Evolutionary conservation across 1,284 basidiomycete genomes (phyloP).

Genomic region (Moniliella sp.): DNA sequence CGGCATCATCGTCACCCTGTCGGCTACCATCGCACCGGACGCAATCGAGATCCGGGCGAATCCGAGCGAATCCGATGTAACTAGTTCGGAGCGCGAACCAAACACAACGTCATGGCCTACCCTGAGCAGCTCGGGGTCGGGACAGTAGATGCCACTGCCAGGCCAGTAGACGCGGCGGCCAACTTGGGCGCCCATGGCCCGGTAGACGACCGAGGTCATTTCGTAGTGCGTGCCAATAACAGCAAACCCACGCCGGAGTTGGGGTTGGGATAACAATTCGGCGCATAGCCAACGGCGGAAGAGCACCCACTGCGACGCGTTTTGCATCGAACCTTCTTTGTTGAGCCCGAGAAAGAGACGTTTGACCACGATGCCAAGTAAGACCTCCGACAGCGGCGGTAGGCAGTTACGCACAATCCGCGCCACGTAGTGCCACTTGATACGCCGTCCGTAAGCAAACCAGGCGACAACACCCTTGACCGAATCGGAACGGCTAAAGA

Average conservation of each 20-base stretch:
- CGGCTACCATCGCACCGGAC: constrained; percentile 32
- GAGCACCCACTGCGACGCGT: constrained; percentile 27
- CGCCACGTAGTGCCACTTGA: constrained; percentile 32
- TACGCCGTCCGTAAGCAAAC: constrained; percentile 31
- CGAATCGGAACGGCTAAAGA: constrained; percentile 26
- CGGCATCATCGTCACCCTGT: constrained; percentile 29
- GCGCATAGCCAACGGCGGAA: constrained; percentile 29
- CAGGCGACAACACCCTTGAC: constrained; percentile 31
- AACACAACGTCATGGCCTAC: constrained; percentile 33
- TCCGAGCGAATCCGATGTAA: constrained; percentile 32
- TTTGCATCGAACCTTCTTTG: constrained; percentile 32
- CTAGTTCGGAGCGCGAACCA: constrained; percentile 30
- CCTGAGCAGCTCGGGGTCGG: constrained; percentile 32
- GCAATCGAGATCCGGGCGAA: constrained; percentile 28
- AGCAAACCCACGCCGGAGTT: constrained; percentile 21
- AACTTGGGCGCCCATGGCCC: constrained; percentile 30
- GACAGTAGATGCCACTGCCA: constrained; percentile 32
- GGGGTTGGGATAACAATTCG: constrained; percentile 24
- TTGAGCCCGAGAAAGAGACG: constrained; percentile 28
- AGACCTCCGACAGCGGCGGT: constrained; percentile 30
- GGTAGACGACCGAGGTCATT: constrained; percentile 32
- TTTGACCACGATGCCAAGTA: constrained; percentile 25
- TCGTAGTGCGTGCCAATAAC: constrained; percentile 33
- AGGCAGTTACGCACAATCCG: constrained; percentile 28
- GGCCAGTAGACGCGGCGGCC: constrained; percentile 34